A percentile compares a stretch with the other conserved stretches of the same genome.
Conservation (phyloP, 2,329 filamentous ascomycete species). For the Aureobasidium sp. region DNA sequence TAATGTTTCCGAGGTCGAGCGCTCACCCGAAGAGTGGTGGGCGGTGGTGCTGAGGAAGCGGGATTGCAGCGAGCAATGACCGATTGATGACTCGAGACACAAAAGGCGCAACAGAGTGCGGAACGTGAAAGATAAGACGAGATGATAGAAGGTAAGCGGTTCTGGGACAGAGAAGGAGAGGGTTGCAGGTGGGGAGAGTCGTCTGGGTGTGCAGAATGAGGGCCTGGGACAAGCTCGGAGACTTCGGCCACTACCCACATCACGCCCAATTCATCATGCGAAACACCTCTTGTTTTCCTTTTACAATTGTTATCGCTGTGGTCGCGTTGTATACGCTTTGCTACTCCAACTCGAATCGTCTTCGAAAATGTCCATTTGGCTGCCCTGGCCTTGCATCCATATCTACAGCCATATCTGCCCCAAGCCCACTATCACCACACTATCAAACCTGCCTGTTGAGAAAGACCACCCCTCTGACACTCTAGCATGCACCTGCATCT, state of each 20-base stretch:
- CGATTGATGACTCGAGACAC: slow-evolving; percentile 3
- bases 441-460: slow-evolving; percentile 2
- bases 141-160: background rate
- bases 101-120: slow-evolving; percentile 4
- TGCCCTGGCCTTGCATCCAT: slow-evolving; percentile 4
- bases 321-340: background rate
- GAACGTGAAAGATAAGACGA: background rate
- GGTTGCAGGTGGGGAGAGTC: slow-evolving; percentile 4
- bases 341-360: background rate
- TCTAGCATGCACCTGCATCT: background rate
- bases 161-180: background rate
- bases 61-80: slow-evolving; percentile 7
- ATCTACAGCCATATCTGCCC: background rate
- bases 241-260: slow-evolving; percentile 16
- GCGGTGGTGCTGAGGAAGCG: slow-evolving; percentile 6
- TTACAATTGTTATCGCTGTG: background rate
- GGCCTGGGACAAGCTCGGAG: slow-evolving; percentile 6
- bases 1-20: background rate
- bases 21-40: slow-evolving; percentile 9
- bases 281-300: slow-evolving; percentile 10
- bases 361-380: background rate
- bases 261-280: slow-evolving; percentile 16
- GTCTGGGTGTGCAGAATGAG: slow-evolving; percentile 8
- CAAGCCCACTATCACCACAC: background rate
- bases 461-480: background rate